phyloP scores from a whole-genome alignment of 176 grass and related monocot genomes.

The Ampelocalamus luodianensis region DNA sequence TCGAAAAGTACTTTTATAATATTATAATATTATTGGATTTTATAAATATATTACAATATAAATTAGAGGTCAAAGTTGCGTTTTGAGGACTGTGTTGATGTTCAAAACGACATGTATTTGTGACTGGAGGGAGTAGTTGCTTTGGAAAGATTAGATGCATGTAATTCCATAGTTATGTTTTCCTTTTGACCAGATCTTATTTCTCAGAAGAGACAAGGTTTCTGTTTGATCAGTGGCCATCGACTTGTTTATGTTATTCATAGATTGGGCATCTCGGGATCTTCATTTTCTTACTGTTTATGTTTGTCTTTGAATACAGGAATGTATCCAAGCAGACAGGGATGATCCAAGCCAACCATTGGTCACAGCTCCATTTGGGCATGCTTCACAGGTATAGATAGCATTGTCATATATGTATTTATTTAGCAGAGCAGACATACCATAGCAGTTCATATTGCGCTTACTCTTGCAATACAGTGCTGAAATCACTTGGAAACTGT shows the following conservation, averaged over 20 bases:
- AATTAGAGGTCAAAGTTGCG: too few species aligned
- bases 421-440: slow-evolving; percentile 15
- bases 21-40: too few species aligned
- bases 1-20: too few species aligned
- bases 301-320: slow-evolving; percentile 59
- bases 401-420: slow-evolving; percentile 24
- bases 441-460: slow-evolving; percentile 20
- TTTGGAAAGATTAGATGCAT: background rate
- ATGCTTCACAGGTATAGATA: slow-evolving; percentile 88
- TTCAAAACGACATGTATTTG: too few species aligned
- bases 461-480: slow-evolving; percentile 19
- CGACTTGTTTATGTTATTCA: background rate
- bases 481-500: slow-evolving; percentile 17
- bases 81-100: too few species aligned
- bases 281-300: slow-evolving; percentile 35
- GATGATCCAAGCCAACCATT: slow-evolving; percentile 95
- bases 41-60: too few species aligned
- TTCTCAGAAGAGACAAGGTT: slow-evolving; percentile 17
- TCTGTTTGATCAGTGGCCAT: background rate
- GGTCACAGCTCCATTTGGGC: slow-evolving; percentile 98
- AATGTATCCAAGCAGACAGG: slow-evolving; percentile 78
- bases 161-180: slow-evolving; percentile 13
- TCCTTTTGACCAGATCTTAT: background rate
- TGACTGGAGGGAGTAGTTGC: background rate
- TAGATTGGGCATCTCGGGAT: slow-evolving; percentile 14